Conservation (phyloP, 2,329 filamentous ascomycete genomes). For the Aureobasidium melanogenum region DNA sequence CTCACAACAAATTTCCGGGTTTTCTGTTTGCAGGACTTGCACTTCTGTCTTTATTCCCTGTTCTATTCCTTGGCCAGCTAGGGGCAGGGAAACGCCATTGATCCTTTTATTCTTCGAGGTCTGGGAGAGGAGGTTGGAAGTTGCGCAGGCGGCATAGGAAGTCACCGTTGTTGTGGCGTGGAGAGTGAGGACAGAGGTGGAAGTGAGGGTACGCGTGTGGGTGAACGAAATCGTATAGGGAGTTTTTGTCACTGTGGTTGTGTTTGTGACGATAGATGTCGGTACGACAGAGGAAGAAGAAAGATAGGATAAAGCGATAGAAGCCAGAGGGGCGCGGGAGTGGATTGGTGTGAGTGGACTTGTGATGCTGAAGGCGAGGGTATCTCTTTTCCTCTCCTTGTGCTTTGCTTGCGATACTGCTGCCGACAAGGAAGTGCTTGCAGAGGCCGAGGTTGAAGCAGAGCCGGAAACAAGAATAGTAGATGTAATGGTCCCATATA, state of each 20-base stretch:
- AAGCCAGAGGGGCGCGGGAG: too few species aligned
- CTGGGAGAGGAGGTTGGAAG: neutral
- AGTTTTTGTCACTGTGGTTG: neutral
- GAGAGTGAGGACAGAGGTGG: neutral
- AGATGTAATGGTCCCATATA: neutral
- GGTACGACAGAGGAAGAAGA: too few species aligned
- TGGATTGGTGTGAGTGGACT: neutral
- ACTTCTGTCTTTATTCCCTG: neutral
- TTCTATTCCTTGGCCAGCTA: too few species aligned
- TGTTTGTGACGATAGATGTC: neutral
- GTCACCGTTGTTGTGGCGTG: neutral
- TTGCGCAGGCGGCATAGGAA: neutral
- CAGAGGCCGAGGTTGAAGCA: neutral
- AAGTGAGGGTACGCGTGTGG: neutral
- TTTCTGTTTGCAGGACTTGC: neutral
- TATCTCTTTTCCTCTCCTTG: too few species aligned
- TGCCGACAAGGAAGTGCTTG: too few species aligned
- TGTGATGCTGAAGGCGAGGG: neutral
- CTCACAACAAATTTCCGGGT: neutral
- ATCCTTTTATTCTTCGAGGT: neutral
- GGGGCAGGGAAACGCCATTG: neutral
- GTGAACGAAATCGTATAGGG: constrained; percentile 6
- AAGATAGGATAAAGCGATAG: too few species aligned
- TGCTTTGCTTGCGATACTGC: neutral
- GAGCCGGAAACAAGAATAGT: neutral